Evolutionary conservation across 345 rosid species (phyloP), one percentile per base, ranked within the genome.

Genomic region (Moringa oleifera): DNA sequence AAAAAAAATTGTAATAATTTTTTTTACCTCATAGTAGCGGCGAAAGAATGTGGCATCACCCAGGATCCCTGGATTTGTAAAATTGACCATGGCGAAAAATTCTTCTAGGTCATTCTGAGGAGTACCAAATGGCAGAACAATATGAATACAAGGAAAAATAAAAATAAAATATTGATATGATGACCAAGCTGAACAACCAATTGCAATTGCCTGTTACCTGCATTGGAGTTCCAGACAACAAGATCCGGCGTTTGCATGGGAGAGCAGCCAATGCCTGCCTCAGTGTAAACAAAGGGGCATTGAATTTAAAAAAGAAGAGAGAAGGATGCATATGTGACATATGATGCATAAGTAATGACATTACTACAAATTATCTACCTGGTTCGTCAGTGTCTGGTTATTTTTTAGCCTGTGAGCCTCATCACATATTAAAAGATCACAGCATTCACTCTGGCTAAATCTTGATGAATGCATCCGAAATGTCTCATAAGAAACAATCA

Each of bases 331-430:
- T 25, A 53, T 20, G 58, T 19, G 8, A 59, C 19, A 45, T 25
- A 36, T 33, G 62, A 57, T 7, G 19, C 62, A 53, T 22, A 61
- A 71, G 56, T 23, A 55, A 63, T 28, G 50, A 51, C 57, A 50
- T 66, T 23, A 65, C 60, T 64, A 51, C 59, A 71, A 18, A 76
- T 66, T 81, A 94, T 97, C 88, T 81, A 94, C 99, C 88, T 87
- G 85, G 79, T 94, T 94, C 57, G 96, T 94, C 67, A 90, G 53
- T 51, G 96, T 94, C 83, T 90, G 97, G 71, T 86, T 96, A 80
- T 94, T 94, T 73, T 94, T 94, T 65, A 92, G 81, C 78, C 99
- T 85, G 76, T 94, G 99, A 55, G 99, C 97, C 88, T 94, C 99
- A 73, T 94, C 99, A 59, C 99, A 94, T 33, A 94, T 88, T 23